Percentiles rank a stretch among this genome's conserved stretches.
Evolutionary conservation across 1,284 basidiomycete genomes (phyloP).

Genomic region (Pterula multifida): DNA sequence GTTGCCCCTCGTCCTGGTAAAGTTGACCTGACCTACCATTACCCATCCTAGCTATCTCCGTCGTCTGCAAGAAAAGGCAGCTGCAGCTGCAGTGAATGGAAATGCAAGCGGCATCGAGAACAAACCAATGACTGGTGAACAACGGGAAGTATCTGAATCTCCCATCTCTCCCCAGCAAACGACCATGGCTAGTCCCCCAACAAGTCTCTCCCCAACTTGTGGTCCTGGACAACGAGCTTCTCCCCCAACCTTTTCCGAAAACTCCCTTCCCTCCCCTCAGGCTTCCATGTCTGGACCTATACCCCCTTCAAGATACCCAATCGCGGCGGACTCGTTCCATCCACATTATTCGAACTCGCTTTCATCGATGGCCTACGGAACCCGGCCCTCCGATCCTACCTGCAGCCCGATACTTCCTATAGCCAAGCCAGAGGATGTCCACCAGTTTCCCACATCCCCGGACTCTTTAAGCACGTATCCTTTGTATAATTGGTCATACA

Average conservation of each 20-base stretch:
- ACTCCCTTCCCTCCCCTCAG: conserved; percentile 24
- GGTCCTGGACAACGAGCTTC: conserved; percentile 4
- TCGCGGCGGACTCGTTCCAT: conserved; percentile 54
- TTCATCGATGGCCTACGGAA: conserved; percentile 24
- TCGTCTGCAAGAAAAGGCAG: conserved; percentile 65
- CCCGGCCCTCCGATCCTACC: conserved; percentile 10
- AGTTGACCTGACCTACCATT: conserved; percentile 7
- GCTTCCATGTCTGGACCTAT: conserved; percentile 27
- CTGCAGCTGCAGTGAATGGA: conserved; percentile 37
- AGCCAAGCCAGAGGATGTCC: conserved; percentile 31
- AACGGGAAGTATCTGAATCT: conserved; percentile 27
- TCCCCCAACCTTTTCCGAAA: conserved; percentile 8
- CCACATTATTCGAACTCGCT: conserved; percentile 35
- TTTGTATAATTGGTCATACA: conserved; percentile 59
- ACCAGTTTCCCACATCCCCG: conserved; percentile 27
- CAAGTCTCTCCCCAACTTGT: conserved; percentile 34
- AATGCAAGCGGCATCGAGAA: conserved; percentile 23
- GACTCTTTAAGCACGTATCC: conserved; percentile 53
- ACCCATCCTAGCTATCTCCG: conserved; percentile 48
- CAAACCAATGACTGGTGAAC: conserved; percentile 14
- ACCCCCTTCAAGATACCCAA: conserved; percentile 58
- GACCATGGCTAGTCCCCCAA: conserved; percentile 36
- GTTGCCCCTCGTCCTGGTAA: no score
- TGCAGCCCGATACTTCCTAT: conserved; percentile 9
- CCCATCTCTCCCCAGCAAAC: conserved; percentile 26